Evolutionary conservation across 192 early-diverging fungal species (phyloP).

Genomic region (Coemansia javaensis): DNA sequence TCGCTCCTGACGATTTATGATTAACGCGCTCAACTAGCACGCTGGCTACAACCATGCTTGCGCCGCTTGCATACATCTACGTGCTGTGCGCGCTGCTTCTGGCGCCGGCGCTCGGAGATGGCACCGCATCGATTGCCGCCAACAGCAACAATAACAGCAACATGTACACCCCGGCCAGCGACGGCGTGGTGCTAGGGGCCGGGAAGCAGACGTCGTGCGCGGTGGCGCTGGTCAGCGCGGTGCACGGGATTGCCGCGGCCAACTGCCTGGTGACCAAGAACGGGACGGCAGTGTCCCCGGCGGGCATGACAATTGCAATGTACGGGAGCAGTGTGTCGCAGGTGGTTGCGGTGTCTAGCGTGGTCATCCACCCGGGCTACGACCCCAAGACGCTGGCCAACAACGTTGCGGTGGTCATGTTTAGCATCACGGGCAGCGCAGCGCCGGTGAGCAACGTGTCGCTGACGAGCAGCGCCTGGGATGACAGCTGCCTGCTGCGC

Average conservation of each 20-base stretch:
- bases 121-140: too few species aligned
- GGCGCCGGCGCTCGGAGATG: too few species aligned
- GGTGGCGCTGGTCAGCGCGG: conserved; percentile 9
- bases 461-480: conserved; percentile 5
- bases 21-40: too few species aligned
- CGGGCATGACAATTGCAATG: conserved; percentile 14
- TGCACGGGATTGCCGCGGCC: conserved; percentile 24
- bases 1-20: too few species aligned
- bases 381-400: conserved; percentile 22
- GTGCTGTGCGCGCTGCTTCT: background rate
- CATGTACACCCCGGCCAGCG: background rate
- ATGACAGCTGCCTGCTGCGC: conserved; percentile 12
- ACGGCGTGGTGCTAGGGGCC: conserved; percentile 25
- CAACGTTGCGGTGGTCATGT: conserved; percentile 30
- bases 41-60: too few species aligned
- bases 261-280: conserved; percentile 14
- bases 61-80: conserved; percentile 6
- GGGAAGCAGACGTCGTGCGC: conserved; percentile 23
- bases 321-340: conserved; percentile 7
- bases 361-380: conserved; percentile 19
- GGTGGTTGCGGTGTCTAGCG: conserved; percentile 1
- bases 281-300: background rate
- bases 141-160: background rate
- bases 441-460: background rate
- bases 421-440: conserved; percentile 2